Evolutionary conservation across 2,329 filamentous ascomycete genomes (phyloP), one percentile per base, ranked within the genome.

Genomic region (Aspergillus nomiae): DNA sequence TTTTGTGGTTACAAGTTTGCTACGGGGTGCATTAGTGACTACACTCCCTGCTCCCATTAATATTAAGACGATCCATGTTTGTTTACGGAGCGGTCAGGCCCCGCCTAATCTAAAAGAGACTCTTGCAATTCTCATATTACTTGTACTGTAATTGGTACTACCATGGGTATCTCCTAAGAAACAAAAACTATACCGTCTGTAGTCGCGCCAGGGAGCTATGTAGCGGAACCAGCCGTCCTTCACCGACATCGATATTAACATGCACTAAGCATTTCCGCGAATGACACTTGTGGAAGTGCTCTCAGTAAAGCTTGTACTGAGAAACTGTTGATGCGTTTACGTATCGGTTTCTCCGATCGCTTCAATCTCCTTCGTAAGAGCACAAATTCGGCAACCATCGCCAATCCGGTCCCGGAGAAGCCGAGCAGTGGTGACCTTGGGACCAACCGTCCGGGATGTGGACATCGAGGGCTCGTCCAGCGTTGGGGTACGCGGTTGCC

Each of bases 371-470:
- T 73, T 76, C 21, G 71, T 72, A 56, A 77, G 62, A 10, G 77
- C 73, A 67, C 78, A 80, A 30, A 80, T 75, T 26, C 73, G 73
- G 62, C 78, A 80, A 21, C 78, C 77, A 28, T 76, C 72, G 53
- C 83, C 80, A 41, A 94, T 84, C 64, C 87, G 87, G 70, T 94
- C 90, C 68, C 89, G 85, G 63, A 97, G 78, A 60, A 97, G 76
- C 66, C 92, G 86, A 45, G 94, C 93, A 74, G 92, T 92, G 67
- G 91, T 95, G 32, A 97, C 92, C 78, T 97, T 97, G 34, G 90
- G 87, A 0, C 92, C 91, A 8, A 98, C 88, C 59, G 90, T 92
- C 43, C 80, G 76, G 58, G 78, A 79, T 50, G 68, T 75, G 51
- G 67, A 71, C 53, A 70, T 66, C 38, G 69, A 64, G 30, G 60